Base-by-base conservation (phyloP, 257 asterid species). In the Solanum arcanum region DNA sequence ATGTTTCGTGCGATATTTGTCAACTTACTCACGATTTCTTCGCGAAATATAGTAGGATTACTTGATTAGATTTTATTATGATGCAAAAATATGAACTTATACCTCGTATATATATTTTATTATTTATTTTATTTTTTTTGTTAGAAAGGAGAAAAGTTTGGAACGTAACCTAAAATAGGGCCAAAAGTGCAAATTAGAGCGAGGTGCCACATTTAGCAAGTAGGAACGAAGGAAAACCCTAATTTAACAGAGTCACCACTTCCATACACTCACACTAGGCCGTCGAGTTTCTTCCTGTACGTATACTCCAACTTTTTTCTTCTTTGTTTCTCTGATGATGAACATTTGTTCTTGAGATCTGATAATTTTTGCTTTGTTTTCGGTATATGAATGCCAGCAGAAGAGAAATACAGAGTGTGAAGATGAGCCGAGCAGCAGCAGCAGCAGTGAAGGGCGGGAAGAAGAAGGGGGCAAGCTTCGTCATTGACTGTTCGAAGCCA, bases 371-470 rank as follows among this genome's bases (percentile, higher is more conserved):
- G 80, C 72, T 86, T 80, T 74, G 29, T 74, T 86, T 84, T 78
- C 88, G 73, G 41, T 49, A 44, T 25, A 6, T 33, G 14, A 25
- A 42, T 66, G 1, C n/a, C 83, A n/a, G 60, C 3, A 52, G 29
- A 41, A n/a, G 44, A 5, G 23, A 41, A 23, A 66, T 42, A 11
- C 29, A 59, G 29, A 29, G n/a, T 49, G 87, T 88, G 37, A 92
- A 92, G 90, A 92, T 94, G 96, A 94, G 95, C 83, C 92, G 92
- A 89, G 94, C 90, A 42, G 89, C 89, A 78, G 92, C 89, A 82
- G 93, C 89, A 20, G 87, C 64, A 69, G 92, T 88, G 8, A 94
- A 94, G 74, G 96, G 94, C 11, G 96, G 96, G 85, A 94, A 92
- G 92, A 94, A 94, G 94, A 92, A 91, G 92, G 95, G 91, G 2